phyloP scores from a whole-genome alignment of 208 protist species.

The Leishmania guyanensis region DNA sequence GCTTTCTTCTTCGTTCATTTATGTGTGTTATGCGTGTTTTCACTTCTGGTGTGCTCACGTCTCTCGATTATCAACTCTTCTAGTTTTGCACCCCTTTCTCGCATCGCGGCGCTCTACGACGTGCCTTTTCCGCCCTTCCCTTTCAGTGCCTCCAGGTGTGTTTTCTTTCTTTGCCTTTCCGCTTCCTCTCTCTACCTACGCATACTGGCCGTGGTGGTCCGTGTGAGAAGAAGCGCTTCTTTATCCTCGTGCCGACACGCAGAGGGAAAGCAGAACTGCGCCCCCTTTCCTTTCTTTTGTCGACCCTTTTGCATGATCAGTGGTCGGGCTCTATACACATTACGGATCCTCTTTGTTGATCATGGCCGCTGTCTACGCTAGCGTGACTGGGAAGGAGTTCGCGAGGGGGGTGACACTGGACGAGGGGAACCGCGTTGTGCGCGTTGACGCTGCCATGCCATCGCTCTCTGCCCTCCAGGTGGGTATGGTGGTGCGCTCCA shows the following conservation, averaged over 20 bases:
- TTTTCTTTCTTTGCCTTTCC: background rate
- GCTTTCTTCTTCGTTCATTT: background rate
- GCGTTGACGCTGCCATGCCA: constrained; percentile 42
- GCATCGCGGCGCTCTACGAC: background rate
- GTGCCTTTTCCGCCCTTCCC: background rate
- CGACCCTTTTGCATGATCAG: background rate
- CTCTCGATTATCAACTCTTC: background rate
- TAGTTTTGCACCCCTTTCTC: background rate
- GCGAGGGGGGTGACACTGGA: constrained; percentile 52
- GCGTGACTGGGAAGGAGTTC: constrained; percentile 57
- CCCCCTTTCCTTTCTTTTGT: background rate
- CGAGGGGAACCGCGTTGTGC: constrained; percentile 50
- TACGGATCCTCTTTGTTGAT: background rate
- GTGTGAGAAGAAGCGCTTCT: constrained; percentile 8
- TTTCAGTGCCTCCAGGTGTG: background rate
- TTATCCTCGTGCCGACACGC: background rate
- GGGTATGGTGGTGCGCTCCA: constrained; percentile 80
- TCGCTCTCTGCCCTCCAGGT: constrained; percentile 39
- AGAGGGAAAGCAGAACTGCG: background rate
- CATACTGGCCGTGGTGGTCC: background rate
- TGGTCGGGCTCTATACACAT: background rate
- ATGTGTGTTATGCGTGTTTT: background rate
- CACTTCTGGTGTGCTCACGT: background rate
- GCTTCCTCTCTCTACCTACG: background rate
- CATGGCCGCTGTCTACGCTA: constrained; percentile 58